Base-by-base conservation (phyloP, 306 rosid genomes). In the Styphnolobium japonicum region DNA sequence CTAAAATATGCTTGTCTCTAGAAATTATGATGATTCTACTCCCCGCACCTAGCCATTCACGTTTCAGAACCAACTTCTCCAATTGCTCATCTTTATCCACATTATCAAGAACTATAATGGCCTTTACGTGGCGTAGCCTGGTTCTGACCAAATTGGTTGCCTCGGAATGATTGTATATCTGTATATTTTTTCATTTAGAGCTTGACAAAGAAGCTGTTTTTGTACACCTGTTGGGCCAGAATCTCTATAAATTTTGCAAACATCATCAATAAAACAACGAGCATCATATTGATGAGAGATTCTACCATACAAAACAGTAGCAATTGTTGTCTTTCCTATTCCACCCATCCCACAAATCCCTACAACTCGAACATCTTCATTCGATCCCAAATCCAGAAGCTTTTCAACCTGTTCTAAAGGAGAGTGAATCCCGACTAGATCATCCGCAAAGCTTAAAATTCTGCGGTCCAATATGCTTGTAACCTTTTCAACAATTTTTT, bases 81-180 rank as follows among this genome's bases (percentile, higher is more conserved):
- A 64, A 2, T 19, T 72, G 79, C 12, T 10, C 31, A 0, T 3
- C 65, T n/a, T 63, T 0, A 23, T 63, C 67, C 37, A 80, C 75
- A 40, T 80, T 72, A 73, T 80, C 75, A 14, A 80, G 29, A 52
- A 80, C 51, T 27, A 73, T 25, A 1, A 79, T 67, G 7, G 19
- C 16, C 48, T 31, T 73, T 12, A 7, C 2, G 19, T 40, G 34
- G 7, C 51, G 15, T 19, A 80, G 15, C 68, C 67, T 61, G 2
- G 43, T 31, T 29, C 43, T 15, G 1, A 61, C 15, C 6, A 33
- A 33, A 29, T 6, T 0, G 0, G 11, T 12, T 31, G 18, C 67
- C 4, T n/a, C 0, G 2, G 8, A 15, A 2, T 14, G 10, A 15
- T 33, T 31, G 1, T 12, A 15, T 61, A 61, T 27, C 16, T 11